Evolutionary conservation across 208 protist species (phyloP), one percentile per base, ranked within the genome.

Genomic region (Leishmania turanica): DNA sequence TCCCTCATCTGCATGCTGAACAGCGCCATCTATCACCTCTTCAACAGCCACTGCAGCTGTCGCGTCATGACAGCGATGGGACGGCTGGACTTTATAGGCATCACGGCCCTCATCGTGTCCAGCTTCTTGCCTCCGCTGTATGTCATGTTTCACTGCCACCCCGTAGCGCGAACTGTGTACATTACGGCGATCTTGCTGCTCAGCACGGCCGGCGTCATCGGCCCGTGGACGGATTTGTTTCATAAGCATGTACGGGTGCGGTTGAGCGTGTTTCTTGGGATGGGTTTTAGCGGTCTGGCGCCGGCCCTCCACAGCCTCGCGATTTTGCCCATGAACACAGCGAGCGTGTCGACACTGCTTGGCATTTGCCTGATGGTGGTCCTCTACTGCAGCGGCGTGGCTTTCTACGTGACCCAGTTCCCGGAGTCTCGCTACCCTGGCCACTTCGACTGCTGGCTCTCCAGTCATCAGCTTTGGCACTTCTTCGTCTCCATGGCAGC

Each of bases 51-150:
- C 77, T 73, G 88, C 31, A 90, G 78, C 73, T 85, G 84, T 49
- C 83, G 77, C 54, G 54, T 92, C 37, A 95, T 90, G 81, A 78
- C 77, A 69, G 90, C 84, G 71, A 90, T 91, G n/a, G 92, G 95
- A 70, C 78, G 90, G 8, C 69, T 95, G 24, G 95, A 98, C 77
- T 96, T 96, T 72, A 92, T 94, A 80, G 95, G 92, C 47, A 98
- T 98, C 65, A 96, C 90, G 27, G 82, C 88, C 69, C 90, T 98
- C 75, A 90, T 95, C 47, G 91, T 94, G 21, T 83, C 91, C 19
- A 95, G 90, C 64, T 96, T 98, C 77, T 73, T 97, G n/a, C 95
- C 95, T 6, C 91, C 95, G 75, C 90, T 91, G 66, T 96, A 92
- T 72, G 93, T 94, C 77, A 87, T 90, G 71, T 96, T 98, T 31